Conservation (phyloP, 139 green algal genomes). For the Dunaliella sp. region DNA sequence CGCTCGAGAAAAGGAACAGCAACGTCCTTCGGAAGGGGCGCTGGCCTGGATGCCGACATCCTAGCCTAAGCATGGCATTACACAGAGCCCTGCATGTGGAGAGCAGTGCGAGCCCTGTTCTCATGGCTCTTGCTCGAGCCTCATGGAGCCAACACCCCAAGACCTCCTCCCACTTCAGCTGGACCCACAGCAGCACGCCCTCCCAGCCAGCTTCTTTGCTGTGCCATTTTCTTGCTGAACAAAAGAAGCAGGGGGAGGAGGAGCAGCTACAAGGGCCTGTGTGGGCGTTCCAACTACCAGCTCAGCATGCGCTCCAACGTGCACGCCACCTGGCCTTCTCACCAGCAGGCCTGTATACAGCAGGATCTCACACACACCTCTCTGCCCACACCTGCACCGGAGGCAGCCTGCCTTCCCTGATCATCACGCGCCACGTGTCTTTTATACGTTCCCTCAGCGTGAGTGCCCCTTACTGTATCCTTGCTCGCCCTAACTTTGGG, state of each 20-base stretch:
- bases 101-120: no score
- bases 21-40: no score
- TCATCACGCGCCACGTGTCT: not conserved
- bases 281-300: not conserved
- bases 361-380: not conserved
- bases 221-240: not conserved
- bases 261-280: not conserved
- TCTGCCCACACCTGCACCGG: not conserved
- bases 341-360: not conserved
- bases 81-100: no score
- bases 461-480: not conserved
- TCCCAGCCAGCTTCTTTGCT: not conserved
- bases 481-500: no score
- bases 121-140: not conserved
- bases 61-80: no score
- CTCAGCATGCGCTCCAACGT: not conserved
- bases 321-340: not conserved
- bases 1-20: no score
- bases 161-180: no score
- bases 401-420: not conserved
- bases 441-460: not conserved
- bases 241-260: not conserved
- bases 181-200: not conserved
- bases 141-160: no score
- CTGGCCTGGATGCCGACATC: no score